Base-by-base conservation (phyloP, 352 stramenopile genomes). In the Phytopythium helicoides region DNA sequence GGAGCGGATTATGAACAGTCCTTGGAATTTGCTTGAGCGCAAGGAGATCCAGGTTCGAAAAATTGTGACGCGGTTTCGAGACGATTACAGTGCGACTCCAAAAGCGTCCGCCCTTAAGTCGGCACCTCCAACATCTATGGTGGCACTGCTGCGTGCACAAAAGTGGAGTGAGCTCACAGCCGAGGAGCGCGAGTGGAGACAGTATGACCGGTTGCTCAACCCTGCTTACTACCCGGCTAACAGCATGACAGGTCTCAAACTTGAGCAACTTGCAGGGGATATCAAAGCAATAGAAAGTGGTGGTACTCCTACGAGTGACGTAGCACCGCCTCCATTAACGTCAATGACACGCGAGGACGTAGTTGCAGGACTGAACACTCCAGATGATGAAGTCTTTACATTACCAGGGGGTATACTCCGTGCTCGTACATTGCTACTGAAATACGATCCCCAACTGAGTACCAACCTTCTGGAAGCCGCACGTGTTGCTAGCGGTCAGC, bases 11-110 rank as follows among this genome's bases (percentile, higher is more conserved):
- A 62, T 91, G 48, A 86, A 81, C 52, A 71, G 76, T 26, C 77
- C 77, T 3, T 90, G 80, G 72, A 91, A 93, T 60, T 25, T 86
- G 23, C 58, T 93, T 1, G 72, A 86, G 54, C 66, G 76, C 11
- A 87, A 85, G 44, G 82, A 93, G 57, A 89, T 93, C 18, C 37
- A 81, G 45, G 60, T 89, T 5, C 77, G 82, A 7, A 93, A 93
- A 56, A 76, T 87, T 39, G 56, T 91, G 16, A 84, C 80, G 19
- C 62, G 62, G 8, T 93, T 86, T 45, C 73, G 78, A 12, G 82
- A 91, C 23, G 80, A 89, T 15, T 55, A 62, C 25, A 46, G 47
- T 9, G 25, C 26, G 6, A 55, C 47, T 3, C 12, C 31, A 14
- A 64, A 60, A 7, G 14, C 56, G 58, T 47, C 49, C 57, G 34